These are phyloP conservation scores for Carex pumila DNA, from an alignment of 176 grass and related monocot species.

Conservation along the genomic window DNA sequence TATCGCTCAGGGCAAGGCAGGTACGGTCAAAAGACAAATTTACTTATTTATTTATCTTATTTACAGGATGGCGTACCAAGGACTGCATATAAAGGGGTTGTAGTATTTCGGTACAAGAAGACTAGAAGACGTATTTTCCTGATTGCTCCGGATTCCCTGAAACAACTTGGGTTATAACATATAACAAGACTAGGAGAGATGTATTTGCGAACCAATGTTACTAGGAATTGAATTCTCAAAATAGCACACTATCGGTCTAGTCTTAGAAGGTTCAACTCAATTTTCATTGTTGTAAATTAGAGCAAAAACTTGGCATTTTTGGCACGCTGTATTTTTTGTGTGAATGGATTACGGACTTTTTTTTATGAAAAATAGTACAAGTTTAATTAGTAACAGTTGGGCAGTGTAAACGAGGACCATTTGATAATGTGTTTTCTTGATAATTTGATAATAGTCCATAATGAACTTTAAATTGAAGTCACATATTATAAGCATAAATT, in stretches of 20 bases:
- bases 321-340: background rate
- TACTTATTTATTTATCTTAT: background rate
- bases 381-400: too few species aligned
- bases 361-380: too few species aligned
- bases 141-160: constrained; percentile 49
- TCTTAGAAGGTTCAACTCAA: background rate
- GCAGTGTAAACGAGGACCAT: too few species aligned
- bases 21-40: background rate
- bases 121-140: constrained; percentile 61
- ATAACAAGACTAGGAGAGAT: background rate
- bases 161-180: constrained; percentile 34
- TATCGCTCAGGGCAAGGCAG: background rate
- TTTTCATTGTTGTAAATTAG: constrained; percentile 11
- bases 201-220: background rate
- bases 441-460: too few species aligned
- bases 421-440: too few species aligned
- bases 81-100: constrained; percentile 92
- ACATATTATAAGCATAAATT: too few species aligned
- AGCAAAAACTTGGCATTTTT: background rate
- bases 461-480: too few species aligned
- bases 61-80: constrained; percentile 85
- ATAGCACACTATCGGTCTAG: background rate
- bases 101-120: constrained; percentile 64
- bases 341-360: background rate
- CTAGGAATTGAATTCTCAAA: background rate